Percentiles rank a stretch among this genome's conserved stretches.
phyloP scores from a whole-genome alignment of 1,139 yeast genomes.

The Pichia sp. region DNA sequence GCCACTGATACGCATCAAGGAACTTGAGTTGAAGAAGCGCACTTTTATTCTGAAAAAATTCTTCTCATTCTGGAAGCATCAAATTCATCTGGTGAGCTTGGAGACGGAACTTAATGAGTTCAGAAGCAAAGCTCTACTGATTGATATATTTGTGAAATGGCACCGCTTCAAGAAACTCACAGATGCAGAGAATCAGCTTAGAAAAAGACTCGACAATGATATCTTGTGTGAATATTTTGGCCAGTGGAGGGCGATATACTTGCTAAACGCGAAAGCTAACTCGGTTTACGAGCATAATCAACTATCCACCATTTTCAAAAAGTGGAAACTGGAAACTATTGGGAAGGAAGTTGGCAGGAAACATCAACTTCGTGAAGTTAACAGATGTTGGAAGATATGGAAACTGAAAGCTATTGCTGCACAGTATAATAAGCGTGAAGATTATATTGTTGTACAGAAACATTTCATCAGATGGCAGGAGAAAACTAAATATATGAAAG shows the following conservation, averaged over 20 bases:
- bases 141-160: constrained; percentile 20
- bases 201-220: too few relatives aligned
- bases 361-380: not conserved
- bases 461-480: constrained; percentile 5
- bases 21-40: too few relatives aligned
- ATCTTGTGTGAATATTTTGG: constrained; percentile 8
- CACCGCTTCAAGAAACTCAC: constrained; percentile 3
- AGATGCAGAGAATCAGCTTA: too few relatives aligned
- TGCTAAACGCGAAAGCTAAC: constrained; percentile 9
- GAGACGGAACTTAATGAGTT: constrained; percentile 4
- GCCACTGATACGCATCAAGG: too few relatives aligned
- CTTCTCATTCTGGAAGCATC: constrained; percentile 16
- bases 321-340: constrained; percentile 8
- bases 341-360: not conserved
- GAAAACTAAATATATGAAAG: not conserved
- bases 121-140: constrained; percentile 8
- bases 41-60: too few relatives aligned
- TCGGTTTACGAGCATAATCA: not conserved
- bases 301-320: not conserved
- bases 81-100: constrained; percentile 11
- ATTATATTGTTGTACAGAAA: not conserved
- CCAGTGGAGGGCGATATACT: constrained; percentile 15
- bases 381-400: constrained; percentile 1
- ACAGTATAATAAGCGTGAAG: not conserved
- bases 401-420: not conserved